Conservation (phyloP, 352 stramenopile genomes). For the Thalassiosira oceanica region DNA sequence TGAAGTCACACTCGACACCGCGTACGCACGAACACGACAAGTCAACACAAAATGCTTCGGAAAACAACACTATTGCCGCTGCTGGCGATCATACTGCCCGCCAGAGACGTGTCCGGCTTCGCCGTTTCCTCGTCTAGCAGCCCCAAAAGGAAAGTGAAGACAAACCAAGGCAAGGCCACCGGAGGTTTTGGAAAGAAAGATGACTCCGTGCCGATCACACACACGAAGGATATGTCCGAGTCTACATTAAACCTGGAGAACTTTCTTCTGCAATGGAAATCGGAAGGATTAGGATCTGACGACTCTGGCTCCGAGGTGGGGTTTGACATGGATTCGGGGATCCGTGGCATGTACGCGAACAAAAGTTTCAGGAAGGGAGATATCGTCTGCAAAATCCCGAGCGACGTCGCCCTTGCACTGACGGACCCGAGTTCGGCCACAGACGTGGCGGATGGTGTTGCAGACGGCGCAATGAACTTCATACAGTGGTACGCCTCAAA, state of each 20-base stretch:
- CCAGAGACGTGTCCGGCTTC: conserved; percentile 9
- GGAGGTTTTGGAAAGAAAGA: conserved; percentile 25
- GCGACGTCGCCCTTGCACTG: conserved; percentile 58
- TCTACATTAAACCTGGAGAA: conserved; percentile 30
- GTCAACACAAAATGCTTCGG: too few species aligned
- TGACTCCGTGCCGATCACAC: conserved; percentile 25
- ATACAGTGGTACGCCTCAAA: conserved; percentile 61
- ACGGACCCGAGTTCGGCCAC: conserved; percentile 41
- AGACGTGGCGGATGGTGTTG: conserved; percentile 31
- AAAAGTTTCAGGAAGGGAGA: conserved; percentile 57
- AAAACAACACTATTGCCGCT: conserved; percentile 3
- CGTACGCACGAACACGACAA: too few species aligned
- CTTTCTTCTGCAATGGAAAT: conserved; percentile 27
- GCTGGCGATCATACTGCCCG: neutral
- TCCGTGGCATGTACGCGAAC: conserved; percentile 54
- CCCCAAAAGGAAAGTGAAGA: conserved; percentile 18
- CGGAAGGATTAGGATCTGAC: conserved; percentile 8
- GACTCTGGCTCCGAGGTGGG: conserved; percentile 43
- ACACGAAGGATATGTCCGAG: conserved; percentile 42
- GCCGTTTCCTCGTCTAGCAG: conserved; percentile 26
- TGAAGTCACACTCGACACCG: too few species aligned
- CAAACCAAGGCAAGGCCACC: conserved; percentile 30
- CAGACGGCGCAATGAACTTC: conserved; percentile 55
- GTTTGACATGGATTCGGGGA: conserved; percentile 20
- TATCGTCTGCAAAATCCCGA: conserved; percentile 66